These are phyloP conservation scores for Pyrenochaeta sp. DNA, from an alignment of 2,329 filamentous ascomycete genomes.

Conservation along the genomic window DNA sequence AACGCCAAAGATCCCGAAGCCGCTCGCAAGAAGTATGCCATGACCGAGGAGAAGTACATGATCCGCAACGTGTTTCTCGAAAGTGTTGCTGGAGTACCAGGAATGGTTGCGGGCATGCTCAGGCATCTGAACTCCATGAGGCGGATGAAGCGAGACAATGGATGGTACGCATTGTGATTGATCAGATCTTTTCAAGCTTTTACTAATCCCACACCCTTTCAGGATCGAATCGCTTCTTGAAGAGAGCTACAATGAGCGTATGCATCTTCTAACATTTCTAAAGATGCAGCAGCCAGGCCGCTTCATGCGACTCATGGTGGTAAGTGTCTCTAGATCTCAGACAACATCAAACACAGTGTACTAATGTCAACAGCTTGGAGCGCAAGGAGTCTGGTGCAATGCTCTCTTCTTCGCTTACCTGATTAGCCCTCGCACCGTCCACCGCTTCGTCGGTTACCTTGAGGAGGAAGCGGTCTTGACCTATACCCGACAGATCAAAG, in stretches of 20 bases:
- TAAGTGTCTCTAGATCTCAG: neutral
- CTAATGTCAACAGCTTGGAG: neutral
- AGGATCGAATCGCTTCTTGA: conserved; percentile 92
- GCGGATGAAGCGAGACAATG: conserved; percentile 89
- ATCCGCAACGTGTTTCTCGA: conserved; percentile 92
- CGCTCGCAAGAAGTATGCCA: conserved; percentile 69
- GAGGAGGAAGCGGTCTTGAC: conserved; percentile 98
- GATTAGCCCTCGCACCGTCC: conserved; percentile 83
- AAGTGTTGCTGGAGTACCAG: conserved; percentile 91
- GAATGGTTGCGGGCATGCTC: conserved; percentile 96
- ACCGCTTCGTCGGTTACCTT: conserved; percentile 95
- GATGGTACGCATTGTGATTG: conserved; percentile 64
- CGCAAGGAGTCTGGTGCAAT: conserved; percentile 83
- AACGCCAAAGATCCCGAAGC: conserved; percentile 55
- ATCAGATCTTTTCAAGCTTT: neutral
- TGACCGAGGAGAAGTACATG: conserved; percentile 89
- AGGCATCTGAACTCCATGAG: conserved; percentile 86
- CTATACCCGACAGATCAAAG: conserved; percentile 87
- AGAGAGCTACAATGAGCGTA: conserved; percentile 91
- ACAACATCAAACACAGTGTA: neutral
- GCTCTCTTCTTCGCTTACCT: conserved; percentile 89
- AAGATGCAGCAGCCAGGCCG: conserved; percentile 85
- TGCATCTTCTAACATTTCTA: conserved; percentile 92
- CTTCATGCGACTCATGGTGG: conserved; percentile 91
- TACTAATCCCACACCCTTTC: conserved; percentile 8